Evolutionary conservation across 345 rosid genomes (phyloP).

Genomic region (Populus deltoides): DNA sequence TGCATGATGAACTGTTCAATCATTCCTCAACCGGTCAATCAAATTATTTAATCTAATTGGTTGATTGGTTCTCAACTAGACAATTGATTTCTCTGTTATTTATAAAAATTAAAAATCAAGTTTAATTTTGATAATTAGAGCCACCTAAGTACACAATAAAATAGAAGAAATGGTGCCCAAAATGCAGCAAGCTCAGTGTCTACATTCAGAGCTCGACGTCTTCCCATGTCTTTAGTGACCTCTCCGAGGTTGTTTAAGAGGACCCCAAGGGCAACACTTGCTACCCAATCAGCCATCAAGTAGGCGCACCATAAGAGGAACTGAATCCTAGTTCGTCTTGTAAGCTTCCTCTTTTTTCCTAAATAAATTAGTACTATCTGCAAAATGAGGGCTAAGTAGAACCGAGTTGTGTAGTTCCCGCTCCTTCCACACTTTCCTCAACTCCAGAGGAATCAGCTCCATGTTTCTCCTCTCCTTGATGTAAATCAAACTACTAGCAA

Average conservation of each 20-base stretch:
- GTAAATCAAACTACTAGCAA: neutral
- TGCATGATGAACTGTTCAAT: rapidly evolving
- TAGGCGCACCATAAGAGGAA: conserved; percentile 25
- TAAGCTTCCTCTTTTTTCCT: conserved; percentile 16
- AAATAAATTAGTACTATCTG: conserved; percentile 18
- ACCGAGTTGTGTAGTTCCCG: conserved; percentile 32
- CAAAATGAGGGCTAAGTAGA: conserved; percentile 16
- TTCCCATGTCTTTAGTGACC: neutral
- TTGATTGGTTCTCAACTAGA: too few relatives aligned
- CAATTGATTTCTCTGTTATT: too few relatives aligned
- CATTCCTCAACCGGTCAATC: too few relatives aligned
- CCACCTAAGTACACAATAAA: conserved; percentile 26
- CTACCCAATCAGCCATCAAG: conserved; percentile 28
- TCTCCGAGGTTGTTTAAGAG: conserved; percentile 11
- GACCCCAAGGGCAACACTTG: conserved; percentile 24
- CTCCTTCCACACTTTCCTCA: conserved; percentile 11
- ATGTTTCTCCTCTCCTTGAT: neutral
- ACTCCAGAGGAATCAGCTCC: neutral
- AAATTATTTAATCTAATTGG: too few relatives aligned
- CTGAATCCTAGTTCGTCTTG: neutral
- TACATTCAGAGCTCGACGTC: neutral
- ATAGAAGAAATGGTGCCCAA: conserved; percentile 36
- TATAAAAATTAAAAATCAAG: too few relatives aligned
- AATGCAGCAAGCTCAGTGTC: conserved; percentile 10
- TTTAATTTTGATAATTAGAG: too few relatives aligned